Evolutionary conservation across 169 alveolate genomes (phyloP).

Genomic region (Plasmodium berghei): DNA sequence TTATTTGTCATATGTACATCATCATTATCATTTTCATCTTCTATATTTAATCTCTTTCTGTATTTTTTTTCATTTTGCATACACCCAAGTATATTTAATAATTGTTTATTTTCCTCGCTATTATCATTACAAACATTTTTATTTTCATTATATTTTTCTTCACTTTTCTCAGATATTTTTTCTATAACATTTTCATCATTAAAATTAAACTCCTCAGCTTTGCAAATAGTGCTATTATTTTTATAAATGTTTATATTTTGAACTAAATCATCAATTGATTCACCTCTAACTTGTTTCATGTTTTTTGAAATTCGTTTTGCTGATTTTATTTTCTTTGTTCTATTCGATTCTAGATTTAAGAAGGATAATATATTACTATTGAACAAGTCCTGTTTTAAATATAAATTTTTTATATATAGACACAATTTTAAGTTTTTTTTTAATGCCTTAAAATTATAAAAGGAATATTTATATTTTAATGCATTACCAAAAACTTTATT

Average conservation of each 20-base stretch:
- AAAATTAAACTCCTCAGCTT: neutral
- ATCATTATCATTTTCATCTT: neutral
- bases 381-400: slow-evolving; percentile 46
- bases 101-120: neutral
- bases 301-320: neutral
- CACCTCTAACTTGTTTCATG: neutral
- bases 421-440: slow-evolving; percentile 62
- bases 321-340: neutral
- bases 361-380: slow-evolving; percentile 50
- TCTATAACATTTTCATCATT: neutral
- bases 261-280: neutral
- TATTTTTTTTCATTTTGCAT: neutral
- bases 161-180: neutral
- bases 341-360: slow-evolving; percentile 26
- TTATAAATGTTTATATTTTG: neutral
- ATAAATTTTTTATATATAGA: slow-evolving; percentile 45
- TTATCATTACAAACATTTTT: neutral
- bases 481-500: slow-evolving; percentile 22
- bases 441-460: slow-evolving; percentile 48
- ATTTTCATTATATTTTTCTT: slow-evolving; percentile 2
- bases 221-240: no score
- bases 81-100: neutral
- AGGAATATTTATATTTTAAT: slow-evolving; percentile 49
- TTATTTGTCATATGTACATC: neutral
- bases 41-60: neutral